phyloP scores from a whole-genome alignment of 257 asterid genomes.

The Thymus mandschuricus region DNA sequence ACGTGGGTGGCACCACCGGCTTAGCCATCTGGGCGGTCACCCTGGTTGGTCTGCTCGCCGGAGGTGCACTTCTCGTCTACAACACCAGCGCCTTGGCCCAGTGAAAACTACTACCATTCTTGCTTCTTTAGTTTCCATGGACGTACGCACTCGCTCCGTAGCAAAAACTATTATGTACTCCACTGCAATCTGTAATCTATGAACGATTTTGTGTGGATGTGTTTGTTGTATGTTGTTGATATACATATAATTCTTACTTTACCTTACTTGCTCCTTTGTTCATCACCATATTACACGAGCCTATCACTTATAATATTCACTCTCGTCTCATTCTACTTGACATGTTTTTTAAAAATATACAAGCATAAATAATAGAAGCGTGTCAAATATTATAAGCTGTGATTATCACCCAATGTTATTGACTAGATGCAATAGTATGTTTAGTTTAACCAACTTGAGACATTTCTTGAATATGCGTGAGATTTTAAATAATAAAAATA shows the following conservation, averaged over 20 bases:
- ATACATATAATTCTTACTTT: not conserved
- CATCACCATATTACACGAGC: not conserved
- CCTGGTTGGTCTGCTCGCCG: slow-evolving; percentile 73
- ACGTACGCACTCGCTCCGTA: not conserved
- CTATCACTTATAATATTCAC: not conserved
- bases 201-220: not conserved
- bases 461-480: no score
- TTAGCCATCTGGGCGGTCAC: slow-evolving; percentile 94
- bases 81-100: slow-evolving; percentile 95
- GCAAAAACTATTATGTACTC: not conserved
- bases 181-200: slow-evolving; percentile 14
- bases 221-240: not conserved
- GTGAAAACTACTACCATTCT: slow-evolving; percentile 32
- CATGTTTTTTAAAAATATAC: no score
- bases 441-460: no score
- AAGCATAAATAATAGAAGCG: no score
- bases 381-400: no score
- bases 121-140: slow-evolving; percentile 17
- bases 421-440: no score
- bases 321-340: no score
- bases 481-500: no score
- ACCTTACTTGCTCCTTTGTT: not conserved
- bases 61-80: slow-evolving; percentile 96
- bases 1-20: slow-evolving; percentile 87
- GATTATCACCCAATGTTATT: no score